Evolutionary conservation across 495 filamentous ascomycete species (phyloP).

Genomic region (Alectoria sarmentosa): DNA sequence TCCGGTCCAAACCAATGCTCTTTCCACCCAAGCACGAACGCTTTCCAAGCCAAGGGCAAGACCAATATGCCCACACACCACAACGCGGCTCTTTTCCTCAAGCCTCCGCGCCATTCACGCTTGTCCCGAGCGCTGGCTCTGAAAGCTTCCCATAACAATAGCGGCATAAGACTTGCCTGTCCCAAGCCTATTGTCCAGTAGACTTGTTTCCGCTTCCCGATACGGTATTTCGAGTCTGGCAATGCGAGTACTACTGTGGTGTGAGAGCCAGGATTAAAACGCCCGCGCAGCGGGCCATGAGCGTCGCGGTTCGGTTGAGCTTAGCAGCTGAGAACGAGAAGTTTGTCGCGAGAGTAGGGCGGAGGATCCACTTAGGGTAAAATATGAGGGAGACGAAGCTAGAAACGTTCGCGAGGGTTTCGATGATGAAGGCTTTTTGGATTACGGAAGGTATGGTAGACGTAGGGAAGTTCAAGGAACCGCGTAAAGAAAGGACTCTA

Average conservation of each 20-base stretch:
- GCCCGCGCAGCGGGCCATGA: slow-evolving; percentile 12
- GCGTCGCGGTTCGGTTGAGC: slow-evolving; percentile 4
- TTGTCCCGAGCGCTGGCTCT: slow-evolving; percentile 8
- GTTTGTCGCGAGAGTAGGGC: slow-evolving; percentile 5
- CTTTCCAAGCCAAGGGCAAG: slow-evolving; percentile 8
- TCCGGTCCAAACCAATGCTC: slow-evolving; percentile 11
- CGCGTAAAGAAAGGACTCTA: not conserved
- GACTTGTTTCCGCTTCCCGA: slow-evolving; percentile 10
- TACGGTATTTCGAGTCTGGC: slow-evolving; percentile 9
- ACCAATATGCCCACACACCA: slow-evolving; percentile 7
- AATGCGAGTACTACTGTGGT: slow-evolving; percentile 15
- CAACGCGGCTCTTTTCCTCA: slow-evolving; percentile 5
- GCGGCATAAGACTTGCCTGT: slow-evolving; percentile 13
- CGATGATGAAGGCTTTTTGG: slow-evolving; percentile 36
- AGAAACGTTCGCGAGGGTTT: slow-evolving; percentile 32
- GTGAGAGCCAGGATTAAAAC: slow-evolving; percentile 15
- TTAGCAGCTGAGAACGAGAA: not conserved
- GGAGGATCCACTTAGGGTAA: slow-evolving; percentile 11
- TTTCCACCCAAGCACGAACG: slow-evolving; percentile 10
- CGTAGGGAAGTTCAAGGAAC: not conserved
- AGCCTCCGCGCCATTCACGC: slow-evolving; percentile 9
- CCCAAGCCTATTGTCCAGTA: slow-evolving; percentile 15
- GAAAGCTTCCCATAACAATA: slow-evolving; percentile 19
- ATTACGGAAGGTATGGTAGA: slow-evolving; percentile 16
- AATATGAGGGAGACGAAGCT: slow-evolving; percentile 33